Evolutionary conservation across 129 eudicot species (phyloP).

Genomic region (Logfia minima): DNA sequence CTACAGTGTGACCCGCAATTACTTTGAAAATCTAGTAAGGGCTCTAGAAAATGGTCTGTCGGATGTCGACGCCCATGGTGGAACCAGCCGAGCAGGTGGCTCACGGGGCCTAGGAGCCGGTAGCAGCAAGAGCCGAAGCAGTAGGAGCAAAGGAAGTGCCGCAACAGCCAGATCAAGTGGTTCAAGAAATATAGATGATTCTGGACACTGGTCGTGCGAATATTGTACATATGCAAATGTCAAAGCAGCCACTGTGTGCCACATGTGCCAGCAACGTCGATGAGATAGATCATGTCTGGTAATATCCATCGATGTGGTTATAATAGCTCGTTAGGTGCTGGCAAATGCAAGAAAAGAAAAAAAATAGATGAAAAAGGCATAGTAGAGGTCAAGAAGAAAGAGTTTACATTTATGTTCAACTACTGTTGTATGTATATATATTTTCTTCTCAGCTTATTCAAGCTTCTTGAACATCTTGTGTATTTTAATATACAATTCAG

Average conservation of each 20-base stretch:
- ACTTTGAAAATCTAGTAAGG: conserved; percentile 88
- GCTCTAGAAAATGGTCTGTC: conserved; percentile 90
- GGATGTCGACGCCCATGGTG: conserved; percentile 74
- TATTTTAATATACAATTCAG: not conserved
- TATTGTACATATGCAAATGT: conserved; percentile 87
- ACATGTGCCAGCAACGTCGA: conserved; percentile 85
- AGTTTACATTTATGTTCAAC: conserved; percentile 7
- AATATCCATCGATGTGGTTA: not conserved
- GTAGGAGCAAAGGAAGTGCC: conserved; percentile 51
- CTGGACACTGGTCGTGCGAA: conserved; percentile 88
- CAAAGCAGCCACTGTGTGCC: conserved; percentile 60
- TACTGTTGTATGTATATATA: conserved; percentile 39
- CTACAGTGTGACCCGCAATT: conserved; percentile 77
- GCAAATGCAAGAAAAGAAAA: not conserved
- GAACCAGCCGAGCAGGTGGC: conserved; percentile 59
- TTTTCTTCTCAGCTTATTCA: not conserved
- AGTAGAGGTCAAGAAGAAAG: conserved; percentile 31
- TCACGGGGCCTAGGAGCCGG: conserved; percentile 58
- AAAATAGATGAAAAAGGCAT: not conserved
- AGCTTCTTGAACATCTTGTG: not conserved
- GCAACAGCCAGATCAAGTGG: conserved; percentile 62
- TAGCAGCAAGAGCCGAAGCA: conserved; percentile 49
- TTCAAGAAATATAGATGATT: conserved; percentile 63
- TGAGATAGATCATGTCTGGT: conserved; percentile 17
- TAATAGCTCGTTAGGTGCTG: conserved; percentile 5